phyloP scores from a whole-genome alignment of 805 yeast species.

The Candida suzukii region DNA sequence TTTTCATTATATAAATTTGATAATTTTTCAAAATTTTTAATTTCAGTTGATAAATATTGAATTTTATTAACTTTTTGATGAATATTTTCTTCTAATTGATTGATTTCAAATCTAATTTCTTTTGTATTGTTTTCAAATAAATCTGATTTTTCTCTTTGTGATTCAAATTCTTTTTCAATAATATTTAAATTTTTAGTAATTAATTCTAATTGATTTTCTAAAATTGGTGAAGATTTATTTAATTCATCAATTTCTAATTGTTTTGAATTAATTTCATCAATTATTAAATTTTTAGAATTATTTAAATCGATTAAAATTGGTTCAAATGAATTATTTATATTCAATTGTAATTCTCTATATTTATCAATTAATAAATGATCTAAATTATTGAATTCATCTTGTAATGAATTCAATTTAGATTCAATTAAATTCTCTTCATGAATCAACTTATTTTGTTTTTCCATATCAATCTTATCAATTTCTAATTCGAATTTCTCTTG shows the following conservation, averaged over 20 bases:
- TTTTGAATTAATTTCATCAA: neutral
- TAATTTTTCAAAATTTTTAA: constrained; percentile 15
- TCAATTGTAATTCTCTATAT: neutral
- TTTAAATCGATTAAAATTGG: neutral
- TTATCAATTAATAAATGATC: neutral
- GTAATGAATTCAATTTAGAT: constrained; percentile 4
- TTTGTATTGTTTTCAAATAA: constrained; percentile 2
- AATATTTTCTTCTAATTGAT: neutral
- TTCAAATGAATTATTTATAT: neutral
- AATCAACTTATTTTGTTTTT: neutral
- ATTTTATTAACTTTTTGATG: neutral
- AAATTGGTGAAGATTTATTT: neutral
- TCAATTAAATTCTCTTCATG: constrained; percentile 15
- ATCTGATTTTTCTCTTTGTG: constrained; percentile 3
- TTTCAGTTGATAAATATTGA: neutral
- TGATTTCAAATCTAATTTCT: constrained; percentile 5
- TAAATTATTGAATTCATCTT: neutral
- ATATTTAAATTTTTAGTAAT: neutral
- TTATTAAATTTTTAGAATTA: neutral
- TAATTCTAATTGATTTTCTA: neutral
- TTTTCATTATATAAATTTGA: constrained; percentile 15
- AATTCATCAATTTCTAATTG: neutral
- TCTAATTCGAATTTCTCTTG: constrained; percentile 10
- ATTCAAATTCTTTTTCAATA: neutral
- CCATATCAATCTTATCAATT: constrained; percentile 29